These are phyloP conservation scores for Verticillium dahliae DNA, from an alignment of 2,329 filamentous ascomycete genomes.

Conservation along the genomic window DNA sequence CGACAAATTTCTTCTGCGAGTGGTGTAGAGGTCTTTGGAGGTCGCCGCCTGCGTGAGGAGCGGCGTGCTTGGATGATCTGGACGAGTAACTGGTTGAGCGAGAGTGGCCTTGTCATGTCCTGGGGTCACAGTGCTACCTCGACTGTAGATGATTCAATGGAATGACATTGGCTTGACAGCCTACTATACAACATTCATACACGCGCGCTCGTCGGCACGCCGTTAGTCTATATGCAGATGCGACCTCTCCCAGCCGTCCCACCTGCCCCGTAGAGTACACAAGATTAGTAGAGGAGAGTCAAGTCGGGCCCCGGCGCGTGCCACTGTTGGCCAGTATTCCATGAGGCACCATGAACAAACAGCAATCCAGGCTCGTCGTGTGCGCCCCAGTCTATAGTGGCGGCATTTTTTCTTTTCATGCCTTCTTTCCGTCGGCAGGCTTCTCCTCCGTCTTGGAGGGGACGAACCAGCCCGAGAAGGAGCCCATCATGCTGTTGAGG, in stretches of 20 bases:
- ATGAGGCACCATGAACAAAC: background rate
- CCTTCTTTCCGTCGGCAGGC: conserved; percentile 11
- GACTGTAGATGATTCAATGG: background rate
- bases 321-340: background rate
- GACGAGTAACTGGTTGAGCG: too few species aligned
- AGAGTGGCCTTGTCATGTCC: too few species aligned
- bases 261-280: conserved; percentile 8
- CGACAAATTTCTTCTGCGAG: conserved; percentile 24
- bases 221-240: conserved; percentile 11
- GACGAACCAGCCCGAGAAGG: conserved; percentile 55
- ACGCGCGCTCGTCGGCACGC: conserved; percentile 4
- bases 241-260: background rate
- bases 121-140: too few species aligned
- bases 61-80: background rate
- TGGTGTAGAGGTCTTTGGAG: conserved; percentile 4
- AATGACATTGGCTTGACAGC: conserved; percentile 5
- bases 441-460: conserved; percentile 10
- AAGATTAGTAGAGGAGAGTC: conserved; percentile 6
- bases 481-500: conserved; percentile 86
- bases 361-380: background rate
- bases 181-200: conserved; percentile 13
- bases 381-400: background rate
- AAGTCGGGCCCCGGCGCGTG: background rate
- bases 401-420: background rate
- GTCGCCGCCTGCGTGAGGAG: background rate